Percentiles rank a stretch among this genome's conserved stretches.
Evolutionary conservation across 352 stramenopile species (phyloP).

Genomic region (Elongisporangium anandrum): DNA sequence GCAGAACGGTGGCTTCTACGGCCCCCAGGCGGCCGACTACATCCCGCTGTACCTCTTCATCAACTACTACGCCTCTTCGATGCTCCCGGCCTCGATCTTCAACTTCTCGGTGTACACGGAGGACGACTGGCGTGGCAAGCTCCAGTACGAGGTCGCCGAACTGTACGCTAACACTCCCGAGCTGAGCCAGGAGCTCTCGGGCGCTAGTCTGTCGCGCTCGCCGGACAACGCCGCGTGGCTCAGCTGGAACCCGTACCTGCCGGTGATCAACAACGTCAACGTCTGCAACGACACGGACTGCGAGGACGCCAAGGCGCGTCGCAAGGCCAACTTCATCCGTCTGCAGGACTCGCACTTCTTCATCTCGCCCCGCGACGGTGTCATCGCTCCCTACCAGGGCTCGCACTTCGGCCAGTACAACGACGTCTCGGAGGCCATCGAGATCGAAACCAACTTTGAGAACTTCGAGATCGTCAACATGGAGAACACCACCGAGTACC

Average conservation of each 20-base stretch:
- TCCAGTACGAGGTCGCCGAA: constrained; percentile 30
- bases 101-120: constrained; percentile 23
- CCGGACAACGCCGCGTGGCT: constrained; percentile 19
- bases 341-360: constrained; percentile 12
- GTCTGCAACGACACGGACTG: constrained; percentile 5
- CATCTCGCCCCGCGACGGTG: constrained; percentile 10
- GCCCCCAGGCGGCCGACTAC: constrained; percentile 24
- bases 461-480: constrained; percentile 17
- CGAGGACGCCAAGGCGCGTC: constrained; percentile 14
- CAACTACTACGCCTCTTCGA: constrained; percentile 17
- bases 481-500: constrained; percentile 21
- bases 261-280: constrained; percentile 30
- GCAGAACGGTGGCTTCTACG: constrained; percentile 53
- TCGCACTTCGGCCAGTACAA: constrained; percentile 30
- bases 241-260: constrained; percentile 26
- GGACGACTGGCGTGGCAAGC: constrained; percentile 13
- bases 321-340: constrained; percentile 20
- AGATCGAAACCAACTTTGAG: constrained; percentile 16
- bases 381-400: constrained; percentile 12
- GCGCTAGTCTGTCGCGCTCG: constrained; percentile 34
- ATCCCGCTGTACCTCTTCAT: constrained; percentile 29
- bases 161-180: constrained; percentile 18
- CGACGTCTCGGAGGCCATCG: constrained; percentile 18
- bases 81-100: constrained; percentile 22
- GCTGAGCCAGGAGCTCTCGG: constrained; percentile 29